Conservation (phyloP, 352 stramenopile species). For the Globisporangium nagaii region DNA sequence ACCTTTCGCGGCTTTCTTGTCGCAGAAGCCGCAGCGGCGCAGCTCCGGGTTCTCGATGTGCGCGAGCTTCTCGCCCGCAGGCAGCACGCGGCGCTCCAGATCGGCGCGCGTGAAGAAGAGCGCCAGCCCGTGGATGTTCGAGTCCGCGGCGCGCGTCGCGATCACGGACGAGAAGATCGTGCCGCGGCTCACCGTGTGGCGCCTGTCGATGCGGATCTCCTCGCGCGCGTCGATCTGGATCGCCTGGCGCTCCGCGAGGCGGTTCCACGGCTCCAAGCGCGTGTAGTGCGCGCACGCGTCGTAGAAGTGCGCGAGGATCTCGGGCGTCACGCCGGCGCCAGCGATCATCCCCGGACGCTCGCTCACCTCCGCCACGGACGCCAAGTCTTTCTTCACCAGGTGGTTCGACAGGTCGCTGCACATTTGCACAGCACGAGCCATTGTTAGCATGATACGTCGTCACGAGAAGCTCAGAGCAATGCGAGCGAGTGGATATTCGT, state of each 20-base stretch:
- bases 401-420: constrained; percentile 73
- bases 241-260: constrained; percentile 64
- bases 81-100: constrained; percentile 68
- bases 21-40: constrained; percentile 67
- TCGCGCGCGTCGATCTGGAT: constrained; percentile 75
- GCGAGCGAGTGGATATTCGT: constrained; percentile 7
- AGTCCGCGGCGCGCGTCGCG: constrained; percentile 38
- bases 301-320: constrained; percentile 59
- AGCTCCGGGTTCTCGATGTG: constrained; percentile 67
- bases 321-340: constrained; percentile 42
- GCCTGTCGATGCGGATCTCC: constrained; percentile 59
- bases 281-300: constrained; percentile 60
- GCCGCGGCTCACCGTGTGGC: constrained; percentile 42
- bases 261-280: constrained; percentile 59
- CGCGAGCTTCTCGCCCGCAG: constrained; percentile 55
- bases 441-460: no score
- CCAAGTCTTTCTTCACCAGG: constrained; percentile 77
- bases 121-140: constrained; percentile 68
- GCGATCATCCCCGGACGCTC: constrained; percentile 60
- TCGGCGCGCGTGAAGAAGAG: constrained; percentile 77
- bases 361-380: constrained; percentile 70
- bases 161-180: constrained; percentile 78
- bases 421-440: no score
- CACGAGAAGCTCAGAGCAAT: no score
- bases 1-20: constrained; percentile 58